Evolutionary conservation across 495 filamentous ascomycete species (phyloP).

Genomic region (Podospora pseudoanserina): DNA sequence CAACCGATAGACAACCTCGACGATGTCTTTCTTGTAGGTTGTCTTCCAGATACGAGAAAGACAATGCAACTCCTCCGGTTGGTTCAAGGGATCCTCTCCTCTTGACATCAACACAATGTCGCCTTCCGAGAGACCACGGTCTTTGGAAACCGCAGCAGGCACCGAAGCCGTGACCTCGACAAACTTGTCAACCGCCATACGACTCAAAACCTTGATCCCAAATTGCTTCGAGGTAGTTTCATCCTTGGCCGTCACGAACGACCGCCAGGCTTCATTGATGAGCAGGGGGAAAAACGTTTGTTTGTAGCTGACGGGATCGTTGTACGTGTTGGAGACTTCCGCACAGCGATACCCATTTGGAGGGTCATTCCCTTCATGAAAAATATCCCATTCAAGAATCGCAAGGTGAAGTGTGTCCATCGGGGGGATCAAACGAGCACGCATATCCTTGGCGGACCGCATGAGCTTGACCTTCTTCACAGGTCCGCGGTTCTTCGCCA

Average conservation of each 20-base stretch:
- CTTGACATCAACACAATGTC: slow-evolving; percentile 85
- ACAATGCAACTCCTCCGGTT: slow-evolving; percentile 66
- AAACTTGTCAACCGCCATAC: slow-evolving; percentile 86
- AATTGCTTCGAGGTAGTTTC: slow-evolving; percentile 74
- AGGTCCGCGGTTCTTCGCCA: slow-evolving; percentile 54
- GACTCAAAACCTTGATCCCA: slow-evolving; percentile 78
- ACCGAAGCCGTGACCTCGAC: slow-evolving; percentile 85
- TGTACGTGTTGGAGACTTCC: slow-evolving; percentile 71
- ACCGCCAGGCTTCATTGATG: slow-evolving; percentile 92
- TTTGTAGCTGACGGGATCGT: slow-evolving; percentile 73
- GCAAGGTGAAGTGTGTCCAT: slow-evolving; percentile 78
- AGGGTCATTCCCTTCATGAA: slow-evolving; percentile 78
- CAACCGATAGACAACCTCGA: slow-evolving; percentile 82
- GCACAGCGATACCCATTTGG: slow-evolving; percentile 69
- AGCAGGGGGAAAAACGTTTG: slow-evolving; percentile 85
- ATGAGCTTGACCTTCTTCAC: slow-evolving; percentile 74
- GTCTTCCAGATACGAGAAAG: slow-evolving; percentile 79
- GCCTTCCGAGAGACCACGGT: slow-evolving; percentile 71
- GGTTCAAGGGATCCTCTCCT: slow-evolving; percentile 58
- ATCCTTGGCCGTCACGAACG: slow-evolving; percentile 83
- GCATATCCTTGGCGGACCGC: slow-evolving; percentile 85
- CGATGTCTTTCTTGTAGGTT: slow-evolving; percentile 68
- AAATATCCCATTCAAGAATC: slow-evolving; percentile 91
- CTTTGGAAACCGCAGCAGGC: slow-evolving; percentile 62
- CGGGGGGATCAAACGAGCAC: slow-evolving; percentile 85